Base-by-base conservation (phyloP, 2,329 filamentous ascomycete genomes). In the Camillea tinctor region DNA sequence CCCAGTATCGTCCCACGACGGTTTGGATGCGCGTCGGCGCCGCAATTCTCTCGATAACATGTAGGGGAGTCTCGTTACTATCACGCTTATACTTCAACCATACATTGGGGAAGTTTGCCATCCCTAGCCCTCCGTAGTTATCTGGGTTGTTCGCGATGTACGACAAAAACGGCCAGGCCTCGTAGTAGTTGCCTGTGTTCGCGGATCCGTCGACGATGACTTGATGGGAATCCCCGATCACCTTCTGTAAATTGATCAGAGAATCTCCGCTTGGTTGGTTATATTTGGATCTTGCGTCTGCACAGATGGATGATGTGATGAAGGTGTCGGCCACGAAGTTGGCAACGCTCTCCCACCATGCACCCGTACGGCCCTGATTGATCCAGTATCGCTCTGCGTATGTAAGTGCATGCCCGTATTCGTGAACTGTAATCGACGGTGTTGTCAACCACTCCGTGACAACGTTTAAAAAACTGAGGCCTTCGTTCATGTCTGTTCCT, bases 331-430 rank as follows among this genome's bases (percentile, higher is more conserved):
- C 79, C 4, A 82, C 73, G 70, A 76, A 83, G 61, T 83, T 80
- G 44, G 80, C 80, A 0, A 82, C 70, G 1, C 80, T 77, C 69
- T 83, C 81, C 79, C 79, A 81, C 80, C 80, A 83, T 3, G 79
- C 78, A 0, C 79, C 79, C 0, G 80, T 82, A 1, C 73, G 71
- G 1, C 64, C 68, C 60, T 82, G 80, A 56, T 80, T 69, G 2
- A 82, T 74, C 78, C 78, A 80, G 8, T 72, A 73, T 4, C 72
- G 68, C 60, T 77, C 77, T 17, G 76, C 73, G 58, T 81, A 82
- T 19, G 79, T 79, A 61, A 83, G 68, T 0, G 73, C 80, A 62
- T 83, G 81, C 0, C 80, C 81, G 54, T 75, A 83, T 65, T 83
- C 81, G 59, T 83, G 81, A 4, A 81, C 77, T 0, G 77, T 77